A percentile compares a stretch with the other conserved stretches of the same genome.
Evolutionary conservation across 371 early-diverging fungal species (phyloP).

Genomic region (Fennellomyces sp.): DNA sequence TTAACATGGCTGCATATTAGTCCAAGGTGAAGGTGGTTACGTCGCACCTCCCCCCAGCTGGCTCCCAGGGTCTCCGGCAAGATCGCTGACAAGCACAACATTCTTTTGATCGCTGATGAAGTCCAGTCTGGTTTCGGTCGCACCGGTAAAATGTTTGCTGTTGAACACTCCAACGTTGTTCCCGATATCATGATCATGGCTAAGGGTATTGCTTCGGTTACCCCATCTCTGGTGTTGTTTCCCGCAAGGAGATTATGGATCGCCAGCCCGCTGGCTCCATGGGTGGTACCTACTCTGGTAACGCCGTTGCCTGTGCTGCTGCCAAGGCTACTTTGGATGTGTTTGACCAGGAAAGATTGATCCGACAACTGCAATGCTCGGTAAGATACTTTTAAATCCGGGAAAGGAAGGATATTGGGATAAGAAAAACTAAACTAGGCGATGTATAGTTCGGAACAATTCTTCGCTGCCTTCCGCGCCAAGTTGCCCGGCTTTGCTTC

Average conservation of each 20-base stretch:
- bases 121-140: conserved; percentile 40
- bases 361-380: conserved; percentile 44
- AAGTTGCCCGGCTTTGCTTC: conserved; percentile 45
- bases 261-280: conserved; percentile 43
- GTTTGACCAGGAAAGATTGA: conserved; percentile 42
- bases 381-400: background rate
- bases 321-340: conserved; percentile 48
- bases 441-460: conserved; percentile 63
- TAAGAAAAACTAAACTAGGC: conserved; percentile 60
- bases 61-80: conserved; percentile 66
- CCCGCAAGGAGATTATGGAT: conserved; percentile 43
- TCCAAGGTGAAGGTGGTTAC: conserved; percentile 89
- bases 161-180: conserved; percentile 34
- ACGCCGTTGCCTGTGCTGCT: conserved; percentile 52
- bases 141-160: conserved; percentile 44
- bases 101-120: conserved; percentile 35
- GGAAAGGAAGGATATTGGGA: conserved; percentile 34
- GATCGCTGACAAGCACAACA: conserved; percentile 59
- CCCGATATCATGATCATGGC: conserved; percentile 58
- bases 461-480: conserved; percentile 41
- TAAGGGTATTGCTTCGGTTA: conserved; percentile 57
- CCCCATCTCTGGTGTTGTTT: conserved; percentile 49
- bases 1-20: too few relatives aligned
- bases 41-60: conserved; percentile 65
- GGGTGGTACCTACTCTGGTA: conserved; percentile 58